These are phyloP conservation scores for Penicillium egyptiacum DNA, from an alignment of 495 filamentous ascomycete genomes.

Conservation along the genomic window DNA sequence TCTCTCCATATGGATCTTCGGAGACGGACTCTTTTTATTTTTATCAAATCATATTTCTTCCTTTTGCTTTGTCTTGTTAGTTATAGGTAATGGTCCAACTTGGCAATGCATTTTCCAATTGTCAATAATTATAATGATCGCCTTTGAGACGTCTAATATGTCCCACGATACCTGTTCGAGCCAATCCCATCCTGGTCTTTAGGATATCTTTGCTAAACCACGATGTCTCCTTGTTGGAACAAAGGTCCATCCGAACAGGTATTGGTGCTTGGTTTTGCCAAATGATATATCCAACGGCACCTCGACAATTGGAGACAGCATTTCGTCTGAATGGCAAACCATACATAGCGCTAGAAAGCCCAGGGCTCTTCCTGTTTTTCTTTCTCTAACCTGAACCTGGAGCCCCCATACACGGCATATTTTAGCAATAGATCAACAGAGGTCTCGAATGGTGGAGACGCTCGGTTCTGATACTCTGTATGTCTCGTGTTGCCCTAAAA, in stretches of 20 bases:
- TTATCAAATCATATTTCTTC: neutral
- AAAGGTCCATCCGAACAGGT: neutral
- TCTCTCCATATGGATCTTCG: neutral
- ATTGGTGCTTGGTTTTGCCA: neutral
- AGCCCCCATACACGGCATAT: neutral
- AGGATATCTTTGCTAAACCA: neutral
- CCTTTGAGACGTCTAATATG: constrained; percentile 15
- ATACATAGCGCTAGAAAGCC: neutral
- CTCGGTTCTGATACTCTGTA: neutral
- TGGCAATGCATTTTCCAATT: neutral
- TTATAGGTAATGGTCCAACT: neutral
- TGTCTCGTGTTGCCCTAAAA: constrained; percentile 7
- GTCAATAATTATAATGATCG: constrained; percentile 2
- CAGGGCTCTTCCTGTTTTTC: neutral
- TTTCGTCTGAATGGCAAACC: constrained; percentile 10
- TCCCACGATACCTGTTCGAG: neutral
- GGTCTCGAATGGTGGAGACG: constrained; percentile 6
- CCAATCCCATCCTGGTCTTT: constrained; percentile 10
- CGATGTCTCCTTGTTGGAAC: neutral
- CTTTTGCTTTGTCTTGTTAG: neutral
- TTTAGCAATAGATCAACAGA: neutral
- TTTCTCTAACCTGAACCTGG: neutral
- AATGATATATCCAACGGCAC: constrained; percentile 5
- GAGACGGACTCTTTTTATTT: constrained; percentile 1
- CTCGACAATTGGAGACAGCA: neutral